phyloP scores from a whole-genome alignment of 2,329 filamentous ascomycete species.

The Trichoderma sp. region DNA sequence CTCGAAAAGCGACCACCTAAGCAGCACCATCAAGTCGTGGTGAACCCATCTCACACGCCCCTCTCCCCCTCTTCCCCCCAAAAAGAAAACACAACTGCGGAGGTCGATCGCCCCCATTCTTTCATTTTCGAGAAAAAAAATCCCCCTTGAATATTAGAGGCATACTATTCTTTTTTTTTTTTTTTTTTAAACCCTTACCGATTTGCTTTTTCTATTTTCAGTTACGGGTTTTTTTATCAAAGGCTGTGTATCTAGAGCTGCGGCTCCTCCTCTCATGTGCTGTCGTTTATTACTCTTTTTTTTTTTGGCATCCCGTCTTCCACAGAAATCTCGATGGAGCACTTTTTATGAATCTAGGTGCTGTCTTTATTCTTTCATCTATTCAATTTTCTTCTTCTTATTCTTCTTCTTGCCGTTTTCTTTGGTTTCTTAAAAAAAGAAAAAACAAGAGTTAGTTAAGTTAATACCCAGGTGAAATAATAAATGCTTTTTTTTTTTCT shows the following conservation, averaged over 20 bases:
- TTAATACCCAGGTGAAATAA: slow-evolving; percentile 18
- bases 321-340: not conserved
- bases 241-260: slow-evolving; percentile 14
- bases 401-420: not conserved
- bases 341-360: slow-evolving; percentile 11
- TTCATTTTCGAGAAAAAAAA: not conserved
- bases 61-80: not conserved
- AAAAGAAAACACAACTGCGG: not conserved
- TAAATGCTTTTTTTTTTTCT: not conserved
- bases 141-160: slow-evolving; percentile 12
- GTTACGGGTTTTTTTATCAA: too few species aligned
- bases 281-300: not conserved
- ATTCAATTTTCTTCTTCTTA: not conserved
- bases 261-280: slow-evolving; percentile 3
- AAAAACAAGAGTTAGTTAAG: slow-evolving; percentile 14
- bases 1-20: slow-evolving; percentile 52
- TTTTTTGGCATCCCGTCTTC: not conserved
- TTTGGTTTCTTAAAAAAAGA: slow-evolving; percentile 1
- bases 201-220: not conserved
- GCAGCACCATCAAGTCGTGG: not conserved
- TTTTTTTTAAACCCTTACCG: not conserved
- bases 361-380: not conserved
- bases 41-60: not conserved
- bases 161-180: not conserved
- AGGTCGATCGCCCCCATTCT: not conserved